Percentiles rank a stretch among this genome's conserved stretches.
Conservation (phyloP, 2,329 filamentous ascomycete species). For the Dothiorella sarmentorum region DNA sequence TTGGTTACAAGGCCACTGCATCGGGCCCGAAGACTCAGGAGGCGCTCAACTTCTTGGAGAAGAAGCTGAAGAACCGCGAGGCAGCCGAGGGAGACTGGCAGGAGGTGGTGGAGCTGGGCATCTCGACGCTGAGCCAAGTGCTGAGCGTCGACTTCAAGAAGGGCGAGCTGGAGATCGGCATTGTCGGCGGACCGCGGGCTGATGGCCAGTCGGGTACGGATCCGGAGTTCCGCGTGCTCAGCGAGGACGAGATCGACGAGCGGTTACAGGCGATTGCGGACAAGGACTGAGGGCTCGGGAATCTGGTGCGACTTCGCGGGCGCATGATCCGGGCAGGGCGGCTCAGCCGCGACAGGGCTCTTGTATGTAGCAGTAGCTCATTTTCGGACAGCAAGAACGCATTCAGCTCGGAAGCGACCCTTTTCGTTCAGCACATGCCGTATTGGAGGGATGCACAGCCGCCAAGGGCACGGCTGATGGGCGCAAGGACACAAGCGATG, state of each 20-base stretch:
- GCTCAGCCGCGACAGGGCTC: conserved; percentile 34
- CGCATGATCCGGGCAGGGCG: conserved; percentile 22
- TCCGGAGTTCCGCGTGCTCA: conserved; percentile 78
- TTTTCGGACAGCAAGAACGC: conserved; percentile 12
- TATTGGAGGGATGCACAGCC: conserved; percentile 14
- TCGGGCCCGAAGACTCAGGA: conserved; percentile 98
- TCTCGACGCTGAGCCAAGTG: conserved; percentile 91
- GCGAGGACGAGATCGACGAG: conserved; percentile 97
- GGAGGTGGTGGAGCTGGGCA: conserved; percentile 95
- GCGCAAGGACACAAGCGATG: conserved; percentile 10
- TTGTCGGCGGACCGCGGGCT: conserved; percentile 80
- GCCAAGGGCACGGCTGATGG: conserved; percentile 7
- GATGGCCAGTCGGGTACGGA: conserved; percentile 83
- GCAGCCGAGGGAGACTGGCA: conserved; percentile 89
- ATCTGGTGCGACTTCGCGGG: conserved; percentile 25
- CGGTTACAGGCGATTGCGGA: conserved; percentile 96
- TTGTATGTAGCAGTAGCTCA: conserved; percentile 32
- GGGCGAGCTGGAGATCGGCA: conserved; percentile 95
- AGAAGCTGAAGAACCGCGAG: conserved; percentile 99
- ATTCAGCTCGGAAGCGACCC: conserved; percentile 23
- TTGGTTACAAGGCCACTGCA: conserved; percentile 96
- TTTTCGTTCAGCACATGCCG: conserved; percentile 23
- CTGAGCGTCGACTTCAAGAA: conserved; percentile 99
- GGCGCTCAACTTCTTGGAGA: conserved; percentile 96
- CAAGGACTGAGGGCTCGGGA: conserved; percentile 70